Evolutionary conservation across 306 rosid genomes (phyloP), one percentile per base, ranked within the genome.

Genomic region (Rosa lucieae): DNA sequence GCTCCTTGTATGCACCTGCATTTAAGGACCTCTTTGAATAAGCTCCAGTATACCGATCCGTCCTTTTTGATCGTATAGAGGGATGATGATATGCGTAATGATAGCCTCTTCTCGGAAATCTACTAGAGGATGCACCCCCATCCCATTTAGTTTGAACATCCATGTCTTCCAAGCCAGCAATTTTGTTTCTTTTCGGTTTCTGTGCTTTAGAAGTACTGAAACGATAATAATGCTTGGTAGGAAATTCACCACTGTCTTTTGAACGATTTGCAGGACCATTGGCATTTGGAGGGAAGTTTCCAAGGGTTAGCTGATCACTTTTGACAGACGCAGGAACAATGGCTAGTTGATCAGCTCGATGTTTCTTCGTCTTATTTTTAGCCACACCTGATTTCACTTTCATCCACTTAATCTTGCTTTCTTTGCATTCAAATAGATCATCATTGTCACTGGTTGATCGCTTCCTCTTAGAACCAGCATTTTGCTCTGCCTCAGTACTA

Each of bases 1-100:
- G 67, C 43, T 91, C 97, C 81, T 88, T 86, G 89, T 89, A 94
- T 66, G 91, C 94, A 77, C 90, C 88, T 12, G 90, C 94, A 89
- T 88, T 86, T 51, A 90, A 76, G 23, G 95, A 74, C 76, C 98
- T 83, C 78, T 81, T 89, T 62, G 49, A 85, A 73, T 82, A 83
- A 9, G 62, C 75, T 83, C 86, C 82, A 69, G 69, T 86, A 2
- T 67, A 82, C 40, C 8, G 44, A 66, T 55, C 68, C 72, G 59
- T 78, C 74, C 71, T 89, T 83, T 85, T 86, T n/a, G 76, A 73
- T 37, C 70, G 74, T 17, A 69, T 39, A 13, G 86, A 40, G 70
- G 52, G 83, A 47, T 77, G 69, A 35, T 29, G 46, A 65, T 65
- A 65, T 35, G 46, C 70, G 0, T 14, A 35, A 6, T 65, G 70